phyloP scores from a whole-genome alignment of 495 filamentous ascomycete genomes.

The Aspergillus carlsbadensis region DNA sequence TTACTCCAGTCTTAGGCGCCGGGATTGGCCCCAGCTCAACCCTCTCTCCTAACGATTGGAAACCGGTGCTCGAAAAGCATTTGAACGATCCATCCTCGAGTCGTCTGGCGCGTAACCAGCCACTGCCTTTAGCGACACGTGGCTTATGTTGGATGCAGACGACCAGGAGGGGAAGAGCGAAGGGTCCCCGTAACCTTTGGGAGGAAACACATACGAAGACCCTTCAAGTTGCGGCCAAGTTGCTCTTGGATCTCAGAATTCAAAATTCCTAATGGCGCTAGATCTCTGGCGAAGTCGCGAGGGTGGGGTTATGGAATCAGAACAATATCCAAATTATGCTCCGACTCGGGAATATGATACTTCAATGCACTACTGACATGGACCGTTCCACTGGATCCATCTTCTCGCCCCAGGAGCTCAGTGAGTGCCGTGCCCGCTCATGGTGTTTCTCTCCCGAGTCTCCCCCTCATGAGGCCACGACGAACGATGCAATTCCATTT shows the following conservation, averaged over 20 bases:
- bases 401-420: conserved; percentile 4
- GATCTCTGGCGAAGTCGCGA: not conserved
- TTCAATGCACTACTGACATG: not conserved
- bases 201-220: not conserved
- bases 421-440: not conserved
- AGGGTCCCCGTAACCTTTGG: not conserved
- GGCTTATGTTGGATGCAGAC: conserved; percentile 20
- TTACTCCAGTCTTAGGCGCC: conserved; percentile 13
- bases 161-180: conserved; percentile 10
- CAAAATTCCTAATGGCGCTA: not conserved
- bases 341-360: not conserved
- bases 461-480: not conserved
- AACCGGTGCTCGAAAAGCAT: not conserved
- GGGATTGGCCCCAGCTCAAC: not conserved
- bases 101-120: conserved; percentile 20
- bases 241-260: not conserved
- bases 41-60: conserved; percentile 5
- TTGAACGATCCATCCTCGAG: conserved; percentile 1
- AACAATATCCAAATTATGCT: not conserved
- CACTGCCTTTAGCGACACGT: conserved; percentile 19
- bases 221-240: not conserved
- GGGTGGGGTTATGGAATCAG: not conserved
- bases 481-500: not conserved
- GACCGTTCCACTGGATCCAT: not conserved
- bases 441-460: not conserved